Evolutionary conservation across 805 yeast species (phyloP).

Genomic region (Teunomyces gatunensis): DNA sequence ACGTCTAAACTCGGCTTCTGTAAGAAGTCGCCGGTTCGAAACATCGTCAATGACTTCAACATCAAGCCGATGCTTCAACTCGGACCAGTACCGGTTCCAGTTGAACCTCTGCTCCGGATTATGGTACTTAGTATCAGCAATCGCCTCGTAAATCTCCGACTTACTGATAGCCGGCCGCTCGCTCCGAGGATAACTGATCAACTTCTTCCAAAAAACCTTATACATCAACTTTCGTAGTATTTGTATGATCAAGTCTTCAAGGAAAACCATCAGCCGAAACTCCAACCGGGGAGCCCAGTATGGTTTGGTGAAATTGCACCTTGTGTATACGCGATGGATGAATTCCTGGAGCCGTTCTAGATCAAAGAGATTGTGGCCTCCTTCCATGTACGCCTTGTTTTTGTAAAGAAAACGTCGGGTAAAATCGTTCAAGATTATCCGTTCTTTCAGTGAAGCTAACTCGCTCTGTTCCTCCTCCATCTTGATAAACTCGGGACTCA

Average conservation of each 20-base stretch:
- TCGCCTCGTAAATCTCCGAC: conserved; percentile 1
- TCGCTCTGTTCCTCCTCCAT: conserved; percentile 44
- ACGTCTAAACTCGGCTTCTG: conserved; percentile 3
- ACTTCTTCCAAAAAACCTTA: neutral
- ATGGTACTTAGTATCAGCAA: conserved; percentile 1
- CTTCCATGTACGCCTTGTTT: neutral
- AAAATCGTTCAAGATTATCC: conserved; percentile 5
- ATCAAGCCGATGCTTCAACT: conserved; percentile 2
- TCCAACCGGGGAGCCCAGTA: conserved; percentile 3
- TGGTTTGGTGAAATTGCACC: neutral
- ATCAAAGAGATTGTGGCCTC: neutral
- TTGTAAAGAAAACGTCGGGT: conserved; percentile 1
- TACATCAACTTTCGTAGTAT: conserved; percentile 7
- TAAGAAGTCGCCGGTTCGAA: conserved; percentile 6
- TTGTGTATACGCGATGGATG: neutral
- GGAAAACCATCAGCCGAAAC: conserved; percentile 4
- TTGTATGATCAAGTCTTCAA: conserved; percentile 10
- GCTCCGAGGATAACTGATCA: neutral
- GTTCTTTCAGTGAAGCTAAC: conserved; percentile 20
- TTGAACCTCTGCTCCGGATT: conserved; percentile 4
- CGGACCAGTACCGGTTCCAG: conserved; percentile 10
- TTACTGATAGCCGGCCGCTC: neutral
- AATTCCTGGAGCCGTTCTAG: neutral
- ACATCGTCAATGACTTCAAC: conserved; percentile 8
- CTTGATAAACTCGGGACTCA: conserved; percentile 41